These are phyloP conservation scores for Fusarium kyushuense DNA, from an alignment of 2,329 filamentous ascomycete genomes.

Conservation along the genomic window DNA sequence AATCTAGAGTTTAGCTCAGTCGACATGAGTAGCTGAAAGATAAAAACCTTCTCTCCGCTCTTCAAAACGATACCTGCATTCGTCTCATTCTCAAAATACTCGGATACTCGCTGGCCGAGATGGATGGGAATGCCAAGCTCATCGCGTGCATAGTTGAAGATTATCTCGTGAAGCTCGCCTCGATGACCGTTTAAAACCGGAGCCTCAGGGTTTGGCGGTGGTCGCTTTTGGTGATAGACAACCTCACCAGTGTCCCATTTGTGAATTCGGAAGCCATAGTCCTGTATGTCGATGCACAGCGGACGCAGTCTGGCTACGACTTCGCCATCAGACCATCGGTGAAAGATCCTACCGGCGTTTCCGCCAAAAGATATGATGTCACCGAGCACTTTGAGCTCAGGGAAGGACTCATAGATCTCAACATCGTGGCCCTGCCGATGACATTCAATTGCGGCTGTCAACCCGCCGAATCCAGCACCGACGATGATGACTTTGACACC, in stretches of 20 bases:
- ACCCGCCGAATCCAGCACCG: conserved; percentile 36
- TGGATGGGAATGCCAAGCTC: conserved; percentile 31
- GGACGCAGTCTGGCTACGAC: conserved; percentile 54
- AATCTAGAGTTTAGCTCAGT: not conserved
- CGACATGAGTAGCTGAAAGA: accelerated
- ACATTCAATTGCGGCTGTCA: conserved; percentile 39
- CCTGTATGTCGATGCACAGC: conserved; percentile 43
- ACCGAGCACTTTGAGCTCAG: conserved; percentile 67
- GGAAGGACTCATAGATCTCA: conserved; percentile 32
- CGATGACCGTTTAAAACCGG: conserved; percentile 36
- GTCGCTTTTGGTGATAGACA: conserved; percentile 65
- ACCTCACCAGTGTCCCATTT: conserved; percentile 57
- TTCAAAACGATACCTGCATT: conserved; percentile 26
- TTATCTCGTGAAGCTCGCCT: conserved; percentile 33
- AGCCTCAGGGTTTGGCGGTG: conserved; percentile 30
- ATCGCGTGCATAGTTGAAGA: conserved; percentile 34
- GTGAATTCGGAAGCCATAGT: conserved; percentile 60
- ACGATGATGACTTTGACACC: conserved; percentile 37
- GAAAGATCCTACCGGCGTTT: conserved; percentile 61
- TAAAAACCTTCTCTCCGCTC: conserved; percentile 14
- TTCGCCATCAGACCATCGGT: conserved; percentile 63
- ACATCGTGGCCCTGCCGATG: conserved; percentile 30
- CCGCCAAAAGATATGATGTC: conserved; percentile 41
- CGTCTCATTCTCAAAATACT: conserved; percentile 21
- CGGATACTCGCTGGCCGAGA: conserved; percentile 23